phyloP scores from a whole-genome alignment of 495 filamentous ascomycete genomes.

The Wilcoxina mikolae region DNA sequence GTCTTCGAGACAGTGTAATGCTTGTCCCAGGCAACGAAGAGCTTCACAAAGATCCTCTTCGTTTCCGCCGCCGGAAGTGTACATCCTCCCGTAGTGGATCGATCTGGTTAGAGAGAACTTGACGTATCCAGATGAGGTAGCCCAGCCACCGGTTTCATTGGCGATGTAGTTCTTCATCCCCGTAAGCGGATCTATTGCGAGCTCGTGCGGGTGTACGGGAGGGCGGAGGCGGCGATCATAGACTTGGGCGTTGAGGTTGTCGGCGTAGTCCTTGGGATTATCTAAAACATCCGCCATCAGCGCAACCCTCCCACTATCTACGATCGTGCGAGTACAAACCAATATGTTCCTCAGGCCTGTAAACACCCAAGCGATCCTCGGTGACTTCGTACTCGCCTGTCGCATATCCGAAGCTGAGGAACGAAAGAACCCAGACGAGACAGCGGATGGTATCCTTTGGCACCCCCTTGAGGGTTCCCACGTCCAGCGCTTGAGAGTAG shows the following conservation, averaged over 20 bases:
- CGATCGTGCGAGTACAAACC: constrained; percentile 30
- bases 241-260: constrained; percentile 68
- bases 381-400: constrained; percentile 96
- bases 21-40: constrained; percentile 74
- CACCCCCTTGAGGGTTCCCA: constrained; percentile 76
- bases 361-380: constrained; percentile 74
- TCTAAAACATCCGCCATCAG: constrained; percentile 28
- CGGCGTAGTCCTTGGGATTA: constrained; percentile 83
- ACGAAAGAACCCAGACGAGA: constrained; percentile 78
- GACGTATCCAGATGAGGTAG: constrained; percentile 81
- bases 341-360: constrained; percentile 92
- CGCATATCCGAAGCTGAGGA: constrained; percentile 91
- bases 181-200: constrained; percentile 67
- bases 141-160: constrained; percentile 59
- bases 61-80: constrained; percentile 61
- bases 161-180: constrained; percentile 99
- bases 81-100: constrained; percentile 81
- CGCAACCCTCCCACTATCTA: not conserved
- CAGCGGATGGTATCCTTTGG: constrained; percentile 83
- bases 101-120: constrained; percentile 67
- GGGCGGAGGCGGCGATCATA: constrained; percentile 71
- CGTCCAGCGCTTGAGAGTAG: constrained; percentile 82
- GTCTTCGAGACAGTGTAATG: constrained; percentile 85
- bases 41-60: constrained; percentile 86
- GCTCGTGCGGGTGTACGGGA: constrained; percentile 57